Percentiles rank a stretch among this genome's conserved stretches.
phyloP scores from a whole-genome alignment of 768 basidiomycete genomes.

The Boletellus ananiceps region DNA sequence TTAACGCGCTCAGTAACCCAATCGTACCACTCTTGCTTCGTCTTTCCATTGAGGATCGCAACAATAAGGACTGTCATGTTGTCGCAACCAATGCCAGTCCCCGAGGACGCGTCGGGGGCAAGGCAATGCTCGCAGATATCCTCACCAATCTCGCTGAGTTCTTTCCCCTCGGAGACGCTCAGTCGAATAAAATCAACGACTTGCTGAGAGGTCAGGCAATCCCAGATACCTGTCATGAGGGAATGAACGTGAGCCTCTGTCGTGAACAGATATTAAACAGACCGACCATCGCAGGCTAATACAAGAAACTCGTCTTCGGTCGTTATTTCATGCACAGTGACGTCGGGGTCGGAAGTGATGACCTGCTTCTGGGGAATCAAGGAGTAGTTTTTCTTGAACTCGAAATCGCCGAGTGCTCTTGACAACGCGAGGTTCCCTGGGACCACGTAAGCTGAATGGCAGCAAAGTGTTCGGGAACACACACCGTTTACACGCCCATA shows the following conservation, averaged over 20 bases:
- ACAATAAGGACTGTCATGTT: slow-evolving; percentile 97
- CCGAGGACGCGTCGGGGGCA: slow-evolving; percentile 88
- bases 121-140: slow-evolving; percentile 89
- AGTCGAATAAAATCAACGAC: slow-evolving; percentile 85
- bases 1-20: slow-evolving; percentile 87
- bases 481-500: slow-evolving; percentile 94
- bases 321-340: slow-evolving; percentile 74
- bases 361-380: slow-evolving; percentile 85
- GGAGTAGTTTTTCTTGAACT: slow-evolving; percentile 92
- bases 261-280: not conserved
- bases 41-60: slow-evolving; percentile 79
- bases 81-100: slow-evolving; percentile 93
- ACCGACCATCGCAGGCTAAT: slow-evolving; percentile 92
- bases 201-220: slow-evolving; percentile 91
- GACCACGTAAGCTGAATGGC: not conserved
- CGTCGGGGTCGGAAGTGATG: slow-evolving; percentile 92
- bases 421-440: slow-evolving; percentile 93
- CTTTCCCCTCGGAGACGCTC: slow-evolving; percentile 72
- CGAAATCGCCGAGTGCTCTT: slow-evolving; percentile 94
- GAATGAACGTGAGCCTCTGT: slow-evolving; percentile 4
- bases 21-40: slow-evolving; percentile 87
- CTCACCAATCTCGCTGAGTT: slow-evolving; percentile 81
- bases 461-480: slow-evolving; percentile 7
- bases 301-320: slow-evolving; percentile 95
- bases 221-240: slow-evolving; percentile 84